A percentile compares a stretch with the other conserved stretches of the same genome.
phyloP scores from a whole-genome alignment of 2,329 filamentous ascomycete species.

The Colletotrichum theobromicola region DNA sequence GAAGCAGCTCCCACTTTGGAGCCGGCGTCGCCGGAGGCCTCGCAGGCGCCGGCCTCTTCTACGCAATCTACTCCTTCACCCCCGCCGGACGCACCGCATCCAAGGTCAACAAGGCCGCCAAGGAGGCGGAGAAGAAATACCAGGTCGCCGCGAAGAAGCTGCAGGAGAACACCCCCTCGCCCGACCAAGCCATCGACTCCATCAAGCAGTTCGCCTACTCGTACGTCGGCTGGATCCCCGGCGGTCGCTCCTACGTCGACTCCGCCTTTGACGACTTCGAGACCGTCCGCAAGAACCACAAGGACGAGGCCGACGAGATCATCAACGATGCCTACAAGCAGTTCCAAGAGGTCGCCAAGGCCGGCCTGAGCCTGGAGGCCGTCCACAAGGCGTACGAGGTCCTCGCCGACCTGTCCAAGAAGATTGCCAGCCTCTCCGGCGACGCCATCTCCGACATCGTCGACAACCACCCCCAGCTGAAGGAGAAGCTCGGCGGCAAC shows the following conservation, averaged over 20 bases:
- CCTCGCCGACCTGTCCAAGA: conserved; percentile 64
- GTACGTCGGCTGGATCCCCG: conserved; percentile 76
- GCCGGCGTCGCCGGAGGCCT: conserved; percentile 50
- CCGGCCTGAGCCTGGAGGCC: conserved; percentile 66
- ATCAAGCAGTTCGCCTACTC: conserved; percentile 70
- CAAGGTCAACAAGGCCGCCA: conserved; percentile 51
- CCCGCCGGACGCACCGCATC: conserved; percentile 45
- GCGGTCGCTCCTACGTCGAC: conserved; percentile 72
- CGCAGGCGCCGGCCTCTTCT: conserved; percentile 46
- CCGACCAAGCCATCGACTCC: conserved; percentile 70
- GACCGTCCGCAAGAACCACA: conserved; percentile 69
- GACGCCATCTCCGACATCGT: conserved; percentile 70
- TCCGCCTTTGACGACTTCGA: conserved; percentile 74
- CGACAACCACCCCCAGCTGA: conserved; percentile 75
- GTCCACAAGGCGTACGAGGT: conserved; percentile 66
- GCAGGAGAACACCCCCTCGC: conserved; percentile 65
- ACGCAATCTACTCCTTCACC: conserved; percentile 48
- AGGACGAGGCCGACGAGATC: conserved; percentile 72
- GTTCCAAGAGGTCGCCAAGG: conserved; percentile 65
- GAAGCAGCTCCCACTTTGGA: conserved; percentile 37
- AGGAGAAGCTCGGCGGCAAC: conserved; percentile 73
- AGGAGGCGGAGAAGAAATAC: conserved; percentile 66
- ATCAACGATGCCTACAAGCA: conserved; percentile 71
- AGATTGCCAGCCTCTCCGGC: conserved; percentile 65
- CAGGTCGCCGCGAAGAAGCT: conserved; percentile 64